Evolutionary conservation across 1,284 basidiomycete genomes (phyloP), one percentile per base, ranked within the genome.

Genomic region (Moesziomyces sp.): DNA sequence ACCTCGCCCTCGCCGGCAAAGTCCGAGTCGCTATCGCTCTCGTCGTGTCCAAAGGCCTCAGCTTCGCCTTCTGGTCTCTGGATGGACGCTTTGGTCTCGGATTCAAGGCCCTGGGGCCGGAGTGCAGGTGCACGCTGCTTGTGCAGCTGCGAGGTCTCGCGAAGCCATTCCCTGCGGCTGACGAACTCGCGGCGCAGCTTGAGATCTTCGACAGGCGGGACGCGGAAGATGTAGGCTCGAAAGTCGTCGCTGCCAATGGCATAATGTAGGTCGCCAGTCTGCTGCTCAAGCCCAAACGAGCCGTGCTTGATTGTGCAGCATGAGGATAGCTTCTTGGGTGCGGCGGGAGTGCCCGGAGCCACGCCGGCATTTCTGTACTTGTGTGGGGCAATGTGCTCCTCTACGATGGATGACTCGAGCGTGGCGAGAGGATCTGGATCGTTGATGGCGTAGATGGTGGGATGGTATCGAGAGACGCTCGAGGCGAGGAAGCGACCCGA

Each of bases 251-350:
- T 70, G 6, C 67, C 67, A 19, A 64, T 64, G 30, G 61, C 61
- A 13, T 64, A 70, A 44, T 60, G 57, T 1, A 70, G 54, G 57
- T 46, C 50, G 1, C 67, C 67, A 0, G 61, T 59, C n/a, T 57
- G 61, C 6, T 14, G 3, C 28, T 70, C 61, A 18, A 70, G 40
- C 11, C 67, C 67, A 13, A 70, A 70, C 1, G 67, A 70, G 58
- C 57, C 60, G 38, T 70, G 67, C 43, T 70, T 70, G 61, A 70
- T 52, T n/a, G 67, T 70, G 38, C 67, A 70, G 46, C 51, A 59
- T 3, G 67, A 70, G 0, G 47, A 60, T 11, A 70, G 61, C 54
- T 47, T 60, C 38, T 70, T 63, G 23, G 56, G 60, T 3, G 67
- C 67, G 14, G 53, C 14, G n/a, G 56, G 52, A 2, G 50, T 55